A percentile compares a stretch with the other conserved stretches of the same genome.
These are phyloP conservation scores for Claviceps monticola DNA, from an alignment of 2,329 filamentous ascomycete genomes.

Conservation along the genomic window DNA sequence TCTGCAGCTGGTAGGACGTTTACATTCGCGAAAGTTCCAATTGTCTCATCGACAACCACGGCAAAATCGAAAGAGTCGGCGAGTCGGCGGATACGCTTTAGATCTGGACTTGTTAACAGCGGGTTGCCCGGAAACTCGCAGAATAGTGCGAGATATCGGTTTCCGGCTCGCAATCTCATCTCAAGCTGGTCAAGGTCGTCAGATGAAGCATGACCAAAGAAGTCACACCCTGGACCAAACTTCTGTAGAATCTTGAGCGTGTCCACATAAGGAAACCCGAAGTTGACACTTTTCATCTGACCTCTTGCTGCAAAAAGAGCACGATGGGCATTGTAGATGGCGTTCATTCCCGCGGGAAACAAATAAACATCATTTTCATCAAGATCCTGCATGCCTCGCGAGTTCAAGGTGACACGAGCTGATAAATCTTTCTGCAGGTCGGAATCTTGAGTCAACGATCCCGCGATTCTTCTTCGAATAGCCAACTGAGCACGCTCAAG, in stretches of 20 bases:
- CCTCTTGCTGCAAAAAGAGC: conserved; percentile 53
- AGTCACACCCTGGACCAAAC: conserved; percentile 77
- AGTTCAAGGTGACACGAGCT: conserved; percentile 24
- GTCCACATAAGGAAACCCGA: conserved; percentile 96
- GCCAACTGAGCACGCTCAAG: conserved; percentile 74
- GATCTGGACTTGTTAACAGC: conserved; percentile 69
- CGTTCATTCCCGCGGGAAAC: conserved; percentile 83
- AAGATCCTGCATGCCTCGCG: conserved; percentile 48
- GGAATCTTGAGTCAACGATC: conserved; percentile 60
- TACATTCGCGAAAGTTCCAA: conserved; percentile 92
- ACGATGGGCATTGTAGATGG: conserved; percentile 81
- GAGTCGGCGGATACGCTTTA: conserved; percentile 63
- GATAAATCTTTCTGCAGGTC: conserved; percentile 28
- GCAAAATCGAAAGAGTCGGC: conserved; percentile 79
- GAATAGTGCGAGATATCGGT: conserved; percentile 71
- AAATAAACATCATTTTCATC: conserved; percentile 81
- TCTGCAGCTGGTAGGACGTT: conserved; percentile 84
- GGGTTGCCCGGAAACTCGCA: conserved; percentile 95
- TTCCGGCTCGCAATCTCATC: conserved; percentile 51
- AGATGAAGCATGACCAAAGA: conserved; percentile 70
- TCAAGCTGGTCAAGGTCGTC: conserved; percentile 79
- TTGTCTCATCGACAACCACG: conserved; percentile 88
- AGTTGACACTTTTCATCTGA: conserved; percentile 65
- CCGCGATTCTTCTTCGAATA: conserved; percentile 76
- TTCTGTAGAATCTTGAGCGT: conserved; percentile 91